Base-by-base conservation (phyloP, 1,284 basidiomycete genomes). In the Cutaneotrichosporon curvatum region DNA sequence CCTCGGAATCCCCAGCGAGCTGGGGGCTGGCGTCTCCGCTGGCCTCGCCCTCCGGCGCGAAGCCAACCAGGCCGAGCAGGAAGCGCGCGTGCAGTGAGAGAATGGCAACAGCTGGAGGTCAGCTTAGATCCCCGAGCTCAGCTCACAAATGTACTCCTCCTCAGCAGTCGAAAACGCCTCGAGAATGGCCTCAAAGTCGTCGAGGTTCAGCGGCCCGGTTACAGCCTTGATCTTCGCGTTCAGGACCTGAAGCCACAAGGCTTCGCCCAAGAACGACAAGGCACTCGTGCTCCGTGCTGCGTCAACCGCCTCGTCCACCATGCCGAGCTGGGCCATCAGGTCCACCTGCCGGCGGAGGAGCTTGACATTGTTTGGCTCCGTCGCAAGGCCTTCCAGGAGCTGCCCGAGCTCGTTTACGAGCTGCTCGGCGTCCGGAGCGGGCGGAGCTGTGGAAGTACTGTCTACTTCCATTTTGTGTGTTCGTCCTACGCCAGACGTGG, bases 121-220 rank as follows among this genome's bases (percentile, higher is more conserved):
- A 20, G 16, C 32, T 34, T 9, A 15, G 15, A 34, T 28, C 25
- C 25, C 4, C 30, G 16, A 15, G 14, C 40, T 45, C 36, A 45
- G 46, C 85, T 69, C 66, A 90, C 87, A 89, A 23, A 88, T 62
- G 63, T 90, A 90, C 60, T 91, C 87, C 15, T 68, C 71, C 63
- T 87, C 85, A 15, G 87, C 87, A 37, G 75, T 77, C 36, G 75
- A 69, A 62, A 83, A 89, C 37, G 81, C 56, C n/a, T 77, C 76
- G 47, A 86, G 67, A 11, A 87, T 65, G 38, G 81, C 79, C 35
- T 77, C 61, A 19, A 81, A 72, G 12, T 75, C 78, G 39, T 79
- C 76, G 9, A 66, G 44, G n/a, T 43, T 56, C 4, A 63, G 36
- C 1, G 54, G 53, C 19, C 37, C 32, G 9, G 51, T 15, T 10